phyloP scores from a whole-genome alignment of 805 yeast genomes.

The Suhomyces kilbournensis region DNA sequence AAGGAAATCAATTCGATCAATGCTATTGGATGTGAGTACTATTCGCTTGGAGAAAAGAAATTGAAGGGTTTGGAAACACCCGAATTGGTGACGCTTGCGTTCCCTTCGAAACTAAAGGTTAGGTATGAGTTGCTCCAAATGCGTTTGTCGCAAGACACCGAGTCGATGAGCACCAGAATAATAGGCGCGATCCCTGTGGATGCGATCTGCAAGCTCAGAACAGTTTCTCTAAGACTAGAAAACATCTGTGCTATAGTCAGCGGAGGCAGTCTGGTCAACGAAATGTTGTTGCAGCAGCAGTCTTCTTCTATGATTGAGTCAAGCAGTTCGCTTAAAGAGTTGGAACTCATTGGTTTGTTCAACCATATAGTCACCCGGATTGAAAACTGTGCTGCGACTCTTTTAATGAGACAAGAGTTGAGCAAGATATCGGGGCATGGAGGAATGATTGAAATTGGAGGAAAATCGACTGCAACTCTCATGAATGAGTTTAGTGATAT shows the following conservation, averaged over 20 bases:
- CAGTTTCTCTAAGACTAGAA: constrained; percentile 57
- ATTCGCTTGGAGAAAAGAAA: constrained; percentile 79
- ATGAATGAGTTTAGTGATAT: constrained; percentile 22
- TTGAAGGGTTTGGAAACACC: constrained; percentile 94
- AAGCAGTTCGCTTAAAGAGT: constrained; percentile 21
- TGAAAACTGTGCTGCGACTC: constrained; percentile 51
- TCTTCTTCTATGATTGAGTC: constrained; percentile 22
- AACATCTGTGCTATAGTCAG: constrained; percentile 49
- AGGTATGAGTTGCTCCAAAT: constrained; percentile 50
- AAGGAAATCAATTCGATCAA: constrained; percentile 62
- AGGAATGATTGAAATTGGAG: constrained; percentile 20
- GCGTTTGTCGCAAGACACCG: constrained; percentile 18
- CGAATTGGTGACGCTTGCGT: constrained; percentile 75
- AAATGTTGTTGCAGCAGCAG: constrained; percentile 23
- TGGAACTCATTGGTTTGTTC: constrained; percentile 52
- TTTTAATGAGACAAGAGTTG: constrained; percentile 34
- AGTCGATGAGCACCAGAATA: constrained; percentile 32
- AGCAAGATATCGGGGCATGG: constrained; percentile 18
- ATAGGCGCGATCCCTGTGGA: constrained; percentile 43
- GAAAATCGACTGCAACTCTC: constrained; percentile 19
- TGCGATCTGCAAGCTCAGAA: constrained; percentile 49
- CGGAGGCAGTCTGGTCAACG: constrained; percentile 36
- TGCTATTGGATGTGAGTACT: constrained; percentile 65
- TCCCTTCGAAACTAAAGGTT: constrained; percentile 61
- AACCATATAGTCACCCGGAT: constrained; percentile 68